Percentiles rank a stretch among this genome's conserved stretches.
Conservation (phyloP, 1,139 yeast species). For the Saccharomycopsis hybrid region DNA sequence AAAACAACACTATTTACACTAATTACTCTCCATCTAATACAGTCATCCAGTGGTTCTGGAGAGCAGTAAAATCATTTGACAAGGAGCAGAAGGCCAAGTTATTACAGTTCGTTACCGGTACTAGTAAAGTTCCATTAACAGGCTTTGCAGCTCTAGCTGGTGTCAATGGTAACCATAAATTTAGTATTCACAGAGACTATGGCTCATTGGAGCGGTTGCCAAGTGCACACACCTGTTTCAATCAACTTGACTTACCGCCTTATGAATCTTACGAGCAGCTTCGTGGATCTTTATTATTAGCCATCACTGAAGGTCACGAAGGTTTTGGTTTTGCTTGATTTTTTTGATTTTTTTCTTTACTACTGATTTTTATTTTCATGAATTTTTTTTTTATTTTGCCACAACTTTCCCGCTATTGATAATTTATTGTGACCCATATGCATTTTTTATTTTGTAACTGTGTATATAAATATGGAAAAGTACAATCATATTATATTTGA, state of each 20-base stretch:
- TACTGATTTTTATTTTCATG: no score
- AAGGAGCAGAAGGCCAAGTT: constrained; percentile 90
- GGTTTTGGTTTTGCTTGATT: constrained; percentile 82
- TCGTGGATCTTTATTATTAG: constrained; percentile 72
- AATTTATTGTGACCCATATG: no score
- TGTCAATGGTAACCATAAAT: constrained; percentile 79
- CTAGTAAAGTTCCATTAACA: constrained; percentile 90
- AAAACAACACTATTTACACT: constrained; percentile 71
- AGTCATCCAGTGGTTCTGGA: constrained; percentile 97
- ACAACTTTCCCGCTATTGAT: no score
- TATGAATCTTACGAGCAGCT: constrained; percentile 84
- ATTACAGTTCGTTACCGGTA: constrained; percentile 94
- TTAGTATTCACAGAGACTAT: constrained; percentile 85
- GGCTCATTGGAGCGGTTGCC: constrained; percentile 85
- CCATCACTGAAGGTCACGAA: constrained; percentile 92
- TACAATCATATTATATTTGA: no score
- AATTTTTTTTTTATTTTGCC: no score
- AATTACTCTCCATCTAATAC: constrained; percentile 81
- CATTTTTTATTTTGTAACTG: no score
- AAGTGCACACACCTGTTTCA: constrained; percentile 93
- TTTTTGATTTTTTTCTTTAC: no score
- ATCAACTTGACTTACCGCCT: constrained; percentile 90
- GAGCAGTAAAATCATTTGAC: constrained; percentile 93
- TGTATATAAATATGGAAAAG: no score
- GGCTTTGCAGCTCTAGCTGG: constrained; percentile 92